Evolutionary conservation across 768 basidiomycete genomes (phyloP).

Genomic region (Udeniomyces megalosporus): DNA sequence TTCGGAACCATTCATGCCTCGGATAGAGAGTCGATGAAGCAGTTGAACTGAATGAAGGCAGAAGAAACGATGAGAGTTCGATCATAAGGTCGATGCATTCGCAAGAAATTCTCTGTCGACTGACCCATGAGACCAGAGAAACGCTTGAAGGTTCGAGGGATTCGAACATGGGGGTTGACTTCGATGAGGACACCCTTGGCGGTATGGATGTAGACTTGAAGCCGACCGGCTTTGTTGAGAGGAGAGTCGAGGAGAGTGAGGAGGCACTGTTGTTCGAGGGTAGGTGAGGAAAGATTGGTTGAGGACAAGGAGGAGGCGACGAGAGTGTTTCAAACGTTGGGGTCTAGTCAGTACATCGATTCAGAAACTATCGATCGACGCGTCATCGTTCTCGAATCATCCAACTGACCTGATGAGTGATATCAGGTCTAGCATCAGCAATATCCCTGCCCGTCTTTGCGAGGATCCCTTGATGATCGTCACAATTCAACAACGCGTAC

Average conservation of each 20-base stretch:
- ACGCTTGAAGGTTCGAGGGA: conserved; percentile 94
- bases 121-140: conserved; percentile 97
- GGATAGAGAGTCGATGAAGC: conserved; percentile 83
- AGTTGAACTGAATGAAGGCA: conserved; percentile 59
- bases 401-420: conserved; percentile 88
- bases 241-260: conserved; percentile 93
- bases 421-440: conserved; percentile 96
- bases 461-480: conserved; percentile 95
- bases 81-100: background rate
- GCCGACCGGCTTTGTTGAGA: conserved; percentile 85
- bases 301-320: no score
- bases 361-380: no score
- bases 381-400: no score
- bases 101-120: conserved; percentile 18
- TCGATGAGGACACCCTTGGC: conserved; percentile 91
- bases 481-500: conserved; percentile 92
- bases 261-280: conserved; percentile 49
- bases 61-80: background rate
- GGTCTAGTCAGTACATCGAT: background rate
- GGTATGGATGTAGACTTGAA: conserved; percentile 97
- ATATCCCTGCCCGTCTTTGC: conserved; percentile 97
- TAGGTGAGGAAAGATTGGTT: no score
- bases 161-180: conserved; percentile 93
- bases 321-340: background rate
- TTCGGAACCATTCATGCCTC: conserved; percentile 91